Conservation (phyloP, 1,139 yeast species). For the Blastobotrys malaysiensis region DNA sequence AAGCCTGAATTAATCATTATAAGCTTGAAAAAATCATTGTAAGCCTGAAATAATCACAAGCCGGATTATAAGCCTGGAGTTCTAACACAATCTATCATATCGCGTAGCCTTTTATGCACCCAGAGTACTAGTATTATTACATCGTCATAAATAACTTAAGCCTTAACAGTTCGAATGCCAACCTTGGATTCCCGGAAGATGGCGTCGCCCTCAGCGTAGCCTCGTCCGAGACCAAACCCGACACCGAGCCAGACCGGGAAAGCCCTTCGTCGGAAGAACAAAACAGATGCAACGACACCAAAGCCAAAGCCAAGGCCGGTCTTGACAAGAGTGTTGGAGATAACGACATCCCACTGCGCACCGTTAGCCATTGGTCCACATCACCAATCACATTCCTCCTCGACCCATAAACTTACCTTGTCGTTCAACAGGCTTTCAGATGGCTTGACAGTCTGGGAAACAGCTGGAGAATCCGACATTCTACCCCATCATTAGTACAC, state of each 20-base stretch:
- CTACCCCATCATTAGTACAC: neutral
- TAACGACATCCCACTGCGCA: conserved; percentile 83
- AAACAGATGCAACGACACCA: conserved; percentile 90
- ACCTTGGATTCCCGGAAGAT: conserved; percentile 58
- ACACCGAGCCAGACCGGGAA: conserved; percentile 97
- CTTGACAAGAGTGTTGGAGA: conserved; percentile 90
- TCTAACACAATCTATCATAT: neutral
- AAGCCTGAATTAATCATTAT: no score
- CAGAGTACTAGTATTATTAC: neutral
- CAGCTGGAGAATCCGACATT: conserved; percentile 27
- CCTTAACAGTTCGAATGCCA: conserved; percentile 35
- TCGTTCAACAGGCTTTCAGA: conserved; percentile 72
- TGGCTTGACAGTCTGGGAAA: conserved; percentile 32
- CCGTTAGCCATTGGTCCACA: conserved; percentile 7
- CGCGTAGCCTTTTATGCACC: neutral
- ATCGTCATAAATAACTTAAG: conserved; percentile 17
- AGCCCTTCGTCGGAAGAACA: conserved; percentile 86
- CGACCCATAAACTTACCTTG: conserved; percentile 43
- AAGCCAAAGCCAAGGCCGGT: conserved; percentile 97
- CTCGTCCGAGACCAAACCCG: conserved; percentile 96
- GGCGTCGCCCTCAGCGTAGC: conserved; percentile 97
- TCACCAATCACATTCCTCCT: neutral
- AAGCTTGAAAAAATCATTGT: no score
- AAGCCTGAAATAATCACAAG: no score
- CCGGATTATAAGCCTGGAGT: no score